Conservation (phyloP, 768 basidiomycete genomes). For the Amanita pallidorosea region DNA sequence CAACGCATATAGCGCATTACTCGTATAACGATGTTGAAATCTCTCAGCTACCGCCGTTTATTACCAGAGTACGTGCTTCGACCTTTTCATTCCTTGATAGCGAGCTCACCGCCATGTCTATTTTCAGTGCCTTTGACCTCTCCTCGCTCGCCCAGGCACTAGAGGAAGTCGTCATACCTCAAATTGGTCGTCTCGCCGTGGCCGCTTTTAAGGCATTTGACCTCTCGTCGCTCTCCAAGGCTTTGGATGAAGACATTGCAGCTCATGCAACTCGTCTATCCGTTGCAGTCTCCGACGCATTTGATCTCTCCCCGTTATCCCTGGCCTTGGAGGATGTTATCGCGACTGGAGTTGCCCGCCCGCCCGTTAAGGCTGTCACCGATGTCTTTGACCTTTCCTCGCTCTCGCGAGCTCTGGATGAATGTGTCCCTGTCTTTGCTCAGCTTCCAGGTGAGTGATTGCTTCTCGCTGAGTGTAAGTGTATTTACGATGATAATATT, state of each 20-base stretch:
- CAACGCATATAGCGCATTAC: no score
- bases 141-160: constrained; percentile 44
- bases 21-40: no score
- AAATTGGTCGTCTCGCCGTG: not conserved
- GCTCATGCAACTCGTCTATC: not conserved
- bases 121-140: constrained; percentile 53
- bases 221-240: constrained; percentile 44
- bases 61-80: constrained; percentile 23
- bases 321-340: no score
- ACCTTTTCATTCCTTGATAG: constrained; percentile 32
- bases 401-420: no score
- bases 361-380: no score
- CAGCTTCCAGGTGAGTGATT: not conserved
- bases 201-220: constrained; percentile 48
- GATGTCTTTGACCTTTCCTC: no score
- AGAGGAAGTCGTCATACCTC: constrained; percentile 26
- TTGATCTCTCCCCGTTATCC: no score
- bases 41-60: constrained; percentile 21
- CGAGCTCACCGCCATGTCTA: not conserved
- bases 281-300: no score
- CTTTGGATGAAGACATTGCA: constrained; percentile 30
- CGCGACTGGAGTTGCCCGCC: no score
- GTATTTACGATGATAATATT: not conserved
- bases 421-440: no score
- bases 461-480: not conserved